Conservation (phyloP, 2,329 filamentous ascomycete species). For the Penicillium sp. region DNA sequence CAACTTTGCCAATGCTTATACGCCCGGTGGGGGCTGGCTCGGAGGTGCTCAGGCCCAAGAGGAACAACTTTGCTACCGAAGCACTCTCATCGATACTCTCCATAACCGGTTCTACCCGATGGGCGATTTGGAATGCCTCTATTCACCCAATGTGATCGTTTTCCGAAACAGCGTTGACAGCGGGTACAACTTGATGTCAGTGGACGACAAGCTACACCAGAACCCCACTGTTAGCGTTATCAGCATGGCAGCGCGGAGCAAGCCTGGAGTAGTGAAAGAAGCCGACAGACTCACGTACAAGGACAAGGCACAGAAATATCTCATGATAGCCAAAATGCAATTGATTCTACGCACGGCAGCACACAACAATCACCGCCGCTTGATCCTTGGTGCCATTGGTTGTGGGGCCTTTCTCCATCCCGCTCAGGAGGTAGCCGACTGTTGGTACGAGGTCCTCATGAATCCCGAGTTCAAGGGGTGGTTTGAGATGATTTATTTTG, state of each 20-base stretch:
- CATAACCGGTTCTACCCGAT: constrained; percentile 53
- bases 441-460: constrained; percentile 60
- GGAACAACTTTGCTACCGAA: constrained; percentile 66
- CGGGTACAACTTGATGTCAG: constrained; percentile 46
- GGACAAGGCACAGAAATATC: constrained; percentile 44
- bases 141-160: constrained; percentile 59
- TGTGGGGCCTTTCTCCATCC: constrained; percentile 68
- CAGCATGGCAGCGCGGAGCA: constrained; percentile 56
- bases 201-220: not conserved
- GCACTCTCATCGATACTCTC: constrained; percentile 42
- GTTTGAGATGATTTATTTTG: constrained; percentile 65
- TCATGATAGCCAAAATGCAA: constrained; percentile 63
- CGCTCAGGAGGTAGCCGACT: constrained; percentile 57
- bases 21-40: constrained; percentile 62
- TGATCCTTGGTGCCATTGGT: constrained; percentile 67
- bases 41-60: constrained; percentile 64
- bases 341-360: constrained; percentile 59
- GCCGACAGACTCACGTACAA: constrained; percentile 34
- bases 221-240: constrained; percentile 51
- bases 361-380: constrained; percentile 52
- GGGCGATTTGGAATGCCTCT: constrained; percentile 51
- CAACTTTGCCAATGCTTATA: constrained; percentile 61
- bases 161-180: constrained; percentile 51
- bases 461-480: constrained; percentile 63
- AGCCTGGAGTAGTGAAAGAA: constrained; percentile 33